These are phyloP conservation scores for Hypoxylon sp. DNA, from an alignment of 2,329 filamentous ascomycete genomes.

Conservation along the genomic window DNA sequence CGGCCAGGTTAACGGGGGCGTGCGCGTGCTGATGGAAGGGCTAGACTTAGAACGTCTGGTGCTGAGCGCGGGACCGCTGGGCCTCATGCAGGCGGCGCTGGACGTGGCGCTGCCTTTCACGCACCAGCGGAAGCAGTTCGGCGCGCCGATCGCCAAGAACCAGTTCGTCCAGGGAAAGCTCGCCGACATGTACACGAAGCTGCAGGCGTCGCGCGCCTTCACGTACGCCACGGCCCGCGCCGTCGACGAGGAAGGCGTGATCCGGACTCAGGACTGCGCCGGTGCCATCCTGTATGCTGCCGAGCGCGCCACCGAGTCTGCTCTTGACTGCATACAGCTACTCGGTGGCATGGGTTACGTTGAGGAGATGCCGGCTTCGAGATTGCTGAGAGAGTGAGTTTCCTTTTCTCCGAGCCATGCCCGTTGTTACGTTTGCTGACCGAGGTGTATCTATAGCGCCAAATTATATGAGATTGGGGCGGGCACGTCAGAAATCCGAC, in stretches of 20 bases:
- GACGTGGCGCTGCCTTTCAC: conserved; percentile 90
- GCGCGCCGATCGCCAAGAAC: conserved; percentile 86
- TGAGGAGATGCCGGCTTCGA: conserved; percentile 92
- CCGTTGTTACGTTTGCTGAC: conserved; percentile 46
- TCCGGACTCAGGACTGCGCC: conserved; percentile 92
- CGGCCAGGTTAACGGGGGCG: conserved; percentile 82
- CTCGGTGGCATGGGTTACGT: conserved; percentile 96
- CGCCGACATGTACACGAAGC: conserved; percentile 97
- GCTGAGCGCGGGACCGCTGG: conserved; percentile 88
- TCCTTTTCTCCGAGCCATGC: background rate
- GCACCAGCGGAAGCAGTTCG: conserved; percentile 91
- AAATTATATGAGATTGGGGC: conserved; percentile 96
- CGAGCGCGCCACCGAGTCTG: conserved; percentile 87
- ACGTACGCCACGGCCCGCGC: conserved; percentile 84
- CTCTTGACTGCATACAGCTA: conserved; percentile 89
- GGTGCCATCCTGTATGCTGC: conserved; percentile 94
- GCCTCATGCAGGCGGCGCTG: conserved; percentile 92
- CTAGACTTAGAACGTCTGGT: conserved; percentile 94
- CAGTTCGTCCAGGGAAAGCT: conserved; percentile 93
- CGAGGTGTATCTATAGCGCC: conserved; percentile 57
- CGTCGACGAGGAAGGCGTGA: conserved; percentile 79
- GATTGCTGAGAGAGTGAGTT: conserved; percentile 77
- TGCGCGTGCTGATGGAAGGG: conserved; percentile 94
- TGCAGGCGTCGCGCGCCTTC: conserved; percentile 85
- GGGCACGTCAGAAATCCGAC: conserved; percentile 91